phyloP scores from a whole-genome alignment of 108 stramenopile species.

The Cylindrotheca fusiformis region DNA sequence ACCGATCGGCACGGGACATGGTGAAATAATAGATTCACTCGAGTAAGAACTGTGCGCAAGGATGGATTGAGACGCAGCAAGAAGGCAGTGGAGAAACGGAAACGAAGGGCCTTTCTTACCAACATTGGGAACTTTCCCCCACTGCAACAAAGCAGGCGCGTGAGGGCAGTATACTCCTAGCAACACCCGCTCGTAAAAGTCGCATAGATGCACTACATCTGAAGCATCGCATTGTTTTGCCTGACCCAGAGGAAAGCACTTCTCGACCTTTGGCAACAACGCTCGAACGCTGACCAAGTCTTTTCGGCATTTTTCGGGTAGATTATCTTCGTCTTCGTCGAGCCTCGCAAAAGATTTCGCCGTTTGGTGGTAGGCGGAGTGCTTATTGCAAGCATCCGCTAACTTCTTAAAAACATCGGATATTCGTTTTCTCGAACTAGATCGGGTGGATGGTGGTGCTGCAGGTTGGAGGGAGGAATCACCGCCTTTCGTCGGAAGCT shows the following conservation, averaged over 20 bases:
- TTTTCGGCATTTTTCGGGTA: neutral
- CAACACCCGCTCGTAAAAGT: conserved; percentile 62
- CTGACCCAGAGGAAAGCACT: conserved; percentile 2
- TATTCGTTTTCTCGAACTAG: neutral
- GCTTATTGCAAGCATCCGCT: conserved; percentile 11
- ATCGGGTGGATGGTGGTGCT: neutral
- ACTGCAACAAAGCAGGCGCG: conserved; percentile 42
- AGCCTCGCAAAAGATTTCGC: neutral
- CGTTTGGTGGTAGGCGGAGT: neutral
- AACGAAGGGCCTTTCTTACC: conserved; percentile 7
- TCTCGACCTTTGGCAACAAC: conserved; percentile 17
- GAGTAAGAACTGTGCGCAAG: neutral
- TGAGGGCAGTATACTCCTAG: conserved; percentile 67
- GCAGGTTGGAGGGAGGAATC: neutral
- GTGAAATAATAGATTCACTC: conserved; percentile 6
- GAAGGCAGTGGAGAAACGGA: neutral
- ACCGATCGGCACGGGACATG: conserved; percentile 8
- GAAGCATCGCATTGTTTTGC: conserved; percentile 7
- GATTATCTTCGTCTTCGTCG: neutral
- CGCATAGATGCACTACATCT: conserved; percentile 61
- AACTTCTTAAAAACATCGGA: conserved; percentile 18
- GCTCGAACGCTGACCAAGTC: conserved; percentile 12
- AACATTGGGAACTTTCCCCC: conserved; percentile 20
- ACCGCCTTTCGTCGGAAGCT: neutral
- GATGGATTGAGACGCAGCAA: no score